Evolutionary conservation across 2,329 filamentous ascomycete species (phyloP).

Genomic region (Penicillium janthinellum): DNA sequence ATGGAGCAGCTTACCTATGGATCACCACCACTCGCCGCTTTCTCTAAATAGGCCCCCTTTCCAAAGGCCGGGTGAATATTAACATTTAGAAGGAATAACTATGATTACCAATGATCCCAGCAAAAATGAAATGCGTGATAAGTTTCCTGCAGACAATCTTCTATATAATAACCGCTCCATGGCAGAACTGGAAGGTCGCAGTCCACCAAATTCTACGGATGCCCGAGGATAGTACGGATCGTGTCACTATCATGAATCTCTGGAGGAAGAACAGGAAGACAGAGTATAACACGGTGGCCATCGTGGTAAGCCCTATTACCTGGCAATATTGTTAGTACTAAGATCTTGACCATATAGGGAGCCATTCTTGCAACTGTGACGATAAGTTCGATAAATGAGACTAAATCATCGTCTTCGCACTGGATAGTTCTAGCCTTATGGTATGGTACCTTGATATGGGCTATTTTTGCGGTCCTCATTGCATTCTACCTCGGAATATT

Average conservation of each 20-base stretch:
- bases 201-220: background rate
- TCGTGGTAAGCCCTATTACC: background rate
- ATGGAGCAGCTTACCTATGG: too few relatives aligned
- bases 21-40: too few relatives aligned
- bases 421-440: background rate
- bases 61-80: too few relatives aligned
- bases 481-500: background rate
- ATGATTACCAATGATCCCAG: background rate
- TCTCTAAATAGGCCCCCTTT: too few relatives aligned
- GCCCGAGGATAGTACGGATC: constrained; percentile 21
- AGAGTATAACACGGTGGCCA: background rate
- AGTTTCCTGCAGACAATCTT: background rate
- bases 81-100: too few relatives aligned
- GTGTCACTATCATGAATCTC: background rate
- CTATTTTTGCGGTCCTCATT: background rate
- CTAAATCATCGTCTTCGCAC: background rate
- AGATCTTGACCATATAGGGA: background rate
- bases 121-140: background rate
- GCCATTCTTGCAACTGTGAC: background rate
- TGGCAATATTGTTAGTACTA: background rate
- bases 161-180: background rate
- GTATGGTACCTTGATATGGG: background rate
- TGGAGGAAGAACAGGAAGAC: background rate
- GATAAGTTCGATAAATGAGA: background rate
- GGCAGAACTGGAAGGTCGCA: background rate